Conservation (phyloP, 2,329 filamentous ascomycete genomes). For the Sclerotiophoma versabilis region DNA sequence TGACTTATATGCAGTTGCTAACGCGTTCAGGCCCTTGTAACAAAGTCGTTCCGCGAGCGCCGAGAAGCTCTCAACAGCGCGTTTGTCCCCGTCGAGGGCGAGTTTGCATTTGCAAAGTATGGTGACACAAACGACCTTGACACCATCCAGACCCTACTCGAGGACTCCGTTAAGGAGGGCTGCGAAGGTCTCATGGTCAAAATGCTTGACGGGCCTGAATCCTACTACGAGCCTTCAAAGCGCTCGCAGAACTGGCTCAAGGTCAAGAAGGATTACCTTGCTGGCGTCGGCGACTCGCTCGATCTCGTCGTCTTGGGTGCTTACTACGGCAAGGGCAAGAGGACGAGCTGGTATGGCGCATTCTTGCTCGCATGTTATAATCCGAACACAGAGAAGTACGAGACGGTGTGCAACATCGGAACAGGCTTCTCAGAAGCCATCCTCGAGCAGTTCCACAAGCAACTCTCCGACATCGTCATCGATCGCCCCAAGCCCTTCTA, state of each 20-base stretch:
- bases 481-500: conserved; percentile 95
- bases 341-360: conserved; percentile 92
- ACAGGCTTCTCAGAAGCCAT: conserved; percentile 96
- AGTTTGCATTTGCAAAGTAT: conserved; percentile 87
- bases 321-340: conserved; percentile 93
- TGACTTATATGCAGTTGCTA: conserved; percentile 18
- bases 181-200: conserved; percentile 99
- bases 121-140: conserved; percentile 90
- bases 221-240: conserved; percentile 94
- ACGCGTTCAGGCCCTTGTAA: conserved; percentile 70
- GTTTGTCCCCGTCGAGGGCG: conserved; percentile 81
- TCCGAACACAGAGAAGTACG: conserved; percentile 77
- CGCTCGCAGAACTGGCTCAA: conserved; percentile 98
- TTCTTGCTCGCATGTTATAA: conserved; percentile 97
- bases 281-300: conserved; percentile 91
- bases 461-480: conserved; percentile 79
- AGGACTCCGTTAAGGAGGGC: conserved; percentile 93
- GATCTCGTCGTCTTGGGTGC: conserved; percentile 95
- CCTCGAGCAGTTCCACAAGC: conserved; percentile 82
- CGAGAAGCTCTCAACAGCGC: conserved; percentile 75
- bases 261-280: conserved; percentile 97
- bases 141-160: conserved; percentile 89
- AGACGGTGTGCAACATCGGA: conserved; percentile 97
- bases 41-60: conserved; percentile 84
- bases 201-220: conserved; percentile 94